Base-by-base conservation (phyloP, 2,329 filamentous ascomycete genomes). In the Dothidotthia symphoricarpi region DNA sequence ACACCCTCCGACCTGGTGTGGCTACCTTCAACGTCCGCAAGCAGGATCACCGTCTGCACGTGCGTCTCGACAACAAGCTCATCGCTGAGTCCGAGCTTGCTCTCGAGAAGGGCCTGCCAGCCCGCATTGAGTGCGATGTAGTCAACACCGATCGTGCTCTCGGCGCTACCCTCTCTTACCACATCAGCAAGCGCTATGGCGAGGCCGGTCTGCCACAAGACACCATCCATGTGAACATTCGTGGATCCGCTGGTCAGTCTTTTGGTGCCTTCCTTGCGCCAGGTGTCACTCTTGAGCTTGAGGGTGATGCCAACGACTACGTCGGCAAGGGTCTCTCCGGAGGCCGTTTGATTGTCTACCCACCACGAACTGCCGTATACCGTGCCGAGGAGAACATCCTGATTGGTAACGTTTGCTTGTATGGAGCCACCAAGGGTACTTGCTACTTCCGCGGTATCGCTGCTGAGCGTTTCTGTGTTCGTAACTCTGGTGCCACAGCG, bases 361-460 rank as follows among this genome's bases (percentile, higher is more conserved):
- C 91, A 45, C 89, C 90, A 31, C 86, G 90, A 31, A 82, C 85
- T 30, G 87, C 91, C 36, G 85, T 91, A 3, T 97, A 89, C 79
- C 95, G 94, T 74, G 88, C 91, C 1, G 91, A 97, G 69, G 90
- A 96, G 74, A 97, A 96, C 68, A 80, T 96, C 31, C 77, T 97
- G 36, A 83, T 96, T 39, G 91, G 91, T 47, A 97, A 97, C 64
- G 86, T 90, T 51, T 97, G 91, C 71, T 75, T 97, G 61, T 97
- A 97, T 66, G 91, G 91, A 69, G 91, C 89, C 46, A 97, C 91
- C 22, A 81, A 78, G 44, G 91, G 91, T 69, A 88, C 83, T 36
- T 94, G 87, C 72, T 97, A 88, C 82, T 96, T 97, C 88, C 87
- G 91, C 49, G 91, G 91, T 78, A 82, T 95, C 47, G 91, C 91